Base-by-base conservation (phyloP, 306 rosid species). In the Adenanthera pavonina region DNA sequence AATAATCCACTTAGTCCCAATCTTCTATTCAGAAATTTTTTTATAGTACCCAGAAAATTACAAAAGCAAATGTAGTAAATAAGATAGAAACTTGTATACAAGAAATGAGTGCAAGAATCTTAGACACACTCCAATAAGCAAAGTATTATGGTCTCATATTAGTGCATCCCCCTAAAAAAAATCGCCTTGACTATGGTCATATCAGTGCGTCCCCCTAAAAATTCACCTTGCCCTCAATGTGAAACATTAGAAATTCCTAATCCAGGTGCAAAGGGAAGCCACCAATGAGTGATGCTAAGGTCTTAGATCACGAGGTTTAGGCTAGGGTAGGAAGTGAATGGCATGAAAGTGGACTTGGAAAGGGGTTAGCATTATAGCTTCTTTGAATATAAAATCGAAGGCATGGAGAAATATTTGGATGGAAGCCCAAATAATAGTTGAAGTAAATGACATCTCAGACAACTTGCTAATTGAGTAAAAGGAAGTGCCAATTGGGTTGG, bases 1-100 rank as follows among this genome's bases (percentile, higher is more conserved):
- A 64, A 69, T 54, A 56, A 38, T 44, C 78, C 61, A 54, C 34
- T 84, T 35, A 84, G 54, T 72, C 69, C 64, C 68, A 75, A 52
- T 47, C 40, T 65, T 67, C 40, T 48, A 75, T 72, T 80, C 43
- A 49, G n/a, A 83, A 52, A 20, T 20, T 10, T 59, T 20, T 36
- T 10, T 0, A 10, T 59, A 20, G 10, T 6, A 25, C 16, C 36
- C 36, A 3, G 15, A 59, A 59, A 59, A 25, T 25, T 0, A 59
- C 65, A 59, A 6, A 59, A 19, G 65, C 2, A 59, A 59, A 59
- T 59, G 65, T 20, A 59, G 14, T 7, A 59, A 59, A 25, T 15
- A 48, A 48, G 15, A 59, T 25, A 20, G 65, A 59, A 20, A 3
- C 36, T 25, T 59, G 65, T 8, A 10, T 20, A 59, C 36, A 25